Evolutionary conservation across 2,329 filamentous ascomycete genomes (phyloP), one percentile per base, ranked within the genome.

Genomic region (Trichoderma aggressivum): DNA sequence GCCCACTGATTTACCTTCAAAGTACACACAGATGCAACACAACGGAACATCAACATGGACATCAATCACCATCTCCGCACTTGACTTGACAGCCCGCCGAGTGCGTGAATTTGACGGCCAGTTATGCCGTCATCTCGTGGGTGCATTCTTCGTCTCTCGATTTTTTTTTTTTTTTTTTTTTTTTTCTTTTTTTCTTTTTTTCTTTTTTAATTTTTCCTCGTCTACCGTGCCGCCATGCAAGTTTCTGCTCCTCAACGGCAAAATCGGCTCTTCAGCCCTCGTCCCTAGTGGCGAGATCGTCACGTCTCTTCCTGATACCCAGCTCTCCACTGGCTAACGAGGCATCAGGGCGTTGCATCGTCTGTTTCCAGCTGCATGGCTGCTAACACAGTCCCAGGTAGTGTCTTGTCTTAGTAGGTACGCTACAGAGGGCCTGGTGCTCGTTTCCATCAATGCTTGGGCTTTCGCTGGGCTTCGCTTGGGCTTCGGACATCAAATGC

Each of bases 231-330:
- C 5, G 21, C 30, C 56, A 12, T 24, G 47, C 56, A 59, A 34
- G 28, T 34, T 30, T 3, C 24, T 32, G 11, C 64, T 65, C 39
- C 12, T 59, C 58, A 61, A 60, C 70, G 70, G 70, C 70, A 71
- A 71, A 71, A 66, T 71, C 70, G 70, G 70, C 70, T 71, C 55
- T 16, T n/a, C 43, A 47, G 61, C 66, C 56, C 56, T 36, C 18
- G 18, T 50, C n/a, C 43, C 43, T 67, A 66, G 62, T 66, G 61
- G 61, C 70, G 55, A 56, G 50, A 34, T 63, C 30, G 67, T 32
- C 70, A 66, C 63, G 63, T 56, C 58, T 56, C 36, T 34, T 21
- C n/a, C n/a, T n/a, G 24, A n/a, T 50, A 7, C 32, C 47, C 62
- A 36, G n/a, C 62, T 65, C 62, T 56, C 62, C 62, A 65, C 62